Conservation (phyloP, 768 basidiomycete genomes). For the Megacollybia marginata region DNA sequence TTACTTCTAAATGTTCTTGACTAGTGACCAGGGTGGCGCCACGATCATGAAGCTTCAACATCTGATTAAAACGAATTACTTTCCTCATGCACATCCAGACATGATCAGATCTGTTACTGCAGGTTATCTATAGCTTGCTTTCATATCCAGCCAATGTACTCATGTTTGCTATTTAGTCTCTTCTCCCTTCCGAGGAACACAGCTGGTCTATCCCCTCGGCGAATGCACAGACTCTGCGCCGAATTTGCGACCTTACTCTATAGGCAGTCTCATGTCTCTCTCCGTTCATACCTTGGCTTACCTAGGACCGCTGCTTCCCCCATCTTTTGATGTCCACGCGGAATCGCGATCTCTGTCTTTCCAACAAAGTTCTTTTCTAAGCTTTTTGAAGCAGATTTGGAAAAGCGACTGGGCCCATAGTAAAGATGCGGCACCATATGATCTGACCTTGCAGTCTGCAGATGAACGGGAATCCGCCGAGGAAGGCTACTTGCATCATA, state of each 20-base stretch:
- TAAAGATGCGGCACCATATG: conserved; percentile 37
- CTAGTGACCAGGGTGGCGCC: conserved; percentile 31
- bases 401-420: conserved; percentile 43
- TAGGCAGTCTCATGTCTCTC: conserved; percentile 30
- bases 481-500: conserved; percentile 28
- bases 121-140: conserved; percentile 17
- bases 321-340: conserved; percentile 30
- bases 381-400: conserved; percentile 31
- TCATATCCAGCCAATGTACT: background rate
- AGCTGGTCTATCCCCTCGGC: conserved; percentile 37
- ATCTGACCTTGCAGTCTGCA: conserved; percentile 37
- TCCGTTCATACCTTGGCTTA: conserved; percentile 34
- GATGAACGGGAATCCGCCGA: conserved; percentile 30
- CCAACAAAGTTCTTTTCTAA: conserved; percentile 23
- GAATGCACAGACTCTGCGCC: conserved; percentile 33
- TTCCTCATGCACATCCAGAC: conserved; percentile 34
- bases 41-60: conserved; percentile 40
- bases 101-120: conserved; percentile 41
- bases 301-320: conserved; percentile 33
- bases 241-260: conserved; percentile 30
- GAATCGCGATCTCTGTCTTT: conserved; percentile 35
- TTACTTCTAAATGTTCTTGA: background rate
- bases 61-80: conserved; percentile 29
- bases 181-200: conserved; percentile 41
- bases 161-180: conserved; percentile 26